Base-by-base conservation (phyloP, 495 filamentous ascomycete genomes). In the Penicillium odoratum region DNA sequence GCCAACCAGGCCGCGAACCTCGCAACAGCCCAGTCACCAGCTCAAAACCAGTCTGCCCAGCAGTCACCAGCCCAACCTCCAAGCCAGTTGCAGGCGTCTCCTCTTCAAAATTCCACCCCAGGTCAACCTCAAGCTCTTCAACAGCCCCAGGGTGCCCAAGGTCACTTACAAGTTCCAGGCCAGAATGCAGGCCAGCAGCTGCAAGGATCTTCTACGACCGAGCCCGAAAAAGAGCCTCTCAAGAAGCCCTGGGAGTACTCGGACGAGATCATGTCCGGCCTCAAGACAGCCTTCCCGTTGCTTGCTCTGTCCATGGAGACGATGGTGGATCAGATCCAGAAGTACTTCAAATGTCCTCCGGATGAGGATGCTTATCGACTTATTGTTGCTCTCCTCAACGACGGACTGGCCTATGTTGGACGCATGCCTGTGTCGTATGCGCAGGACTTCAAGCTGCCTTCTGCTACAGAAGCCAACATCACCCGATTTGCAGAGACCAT, bases 301-400 rank as follows among this genome's bases (percentile, higher is more conserved):
- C 86, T 99, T 58, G 93, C 94, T 4, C 77, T 97, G 34, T 98
- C 94, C 3, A 97, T 99, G 93, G 95, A 99, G 75, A 95, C 93
- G 1, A 98, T 99, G 93, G 92, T 97, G 31, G 95, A 99, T 67
- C 92, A 97, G 73, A 97, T 98, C 61, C 85, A 90, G 71, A 97
- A 97, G 80, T 88, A 98, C 73, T 98, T 98, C 83, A 98, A 97
- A 69, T 97, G 93, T 66, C 93, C 93, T 29, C 93, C 93, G 0
- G 95, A 99, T 63, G 95, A 99, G 67, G 95, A 99, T 74, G 95
- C 95, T 7, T 98, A 97, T 69, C 85, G 95, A 16, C 80, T 99
- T n/a, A 98, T 99, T 55, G 92, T 97, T 30, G 95, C 95, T 13
- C 82, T 99, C 11, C 82, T 99, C 13, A 98, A 97, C 67, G 95